Conservation (phyloP, 345 rosid genomes). For the Eucalyptus sp. region DNA sequence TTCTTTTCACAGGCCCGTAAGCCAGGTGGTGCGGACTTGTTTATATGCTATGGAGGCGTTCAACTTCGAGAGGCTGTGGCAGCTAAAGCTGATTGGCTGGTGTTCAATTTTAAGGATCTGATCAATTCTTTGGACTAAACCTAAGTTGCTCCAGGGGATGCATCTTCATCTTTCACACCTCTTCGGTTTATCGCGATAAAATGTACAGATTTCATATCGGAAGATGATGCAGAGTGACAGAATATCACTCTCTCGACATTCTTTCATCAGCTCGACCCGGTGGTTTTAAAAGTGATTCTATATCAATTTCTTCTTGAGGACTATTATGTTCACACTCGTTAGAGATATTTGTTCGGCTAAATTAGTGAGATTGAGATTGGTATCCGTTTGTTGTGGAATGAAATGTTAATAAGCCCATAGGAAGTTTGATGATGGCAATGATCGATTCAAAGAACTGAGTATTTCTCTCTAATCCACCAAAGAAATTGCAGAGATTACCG, state of each 20-base stretch:
- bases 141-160: neutral
- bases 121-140: slow-evolving; percentile 38
- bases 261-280: neutral
- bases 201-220: neutral
- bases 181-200: neutral
- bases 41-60: slow-evolving; percentile 82
- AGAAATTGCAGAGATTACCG: neutral
- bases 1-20: slow-evolving; percentile 42
- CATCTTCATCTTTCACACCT: neutral
- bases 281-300: neutral
- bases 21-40: slow-evolving; percentile 90
- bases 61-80: slow-evolving; percentile 83
- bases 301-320: neutral
- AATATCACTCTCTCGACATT: neutral
- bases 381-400: neutral
- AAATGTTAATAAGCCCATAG: neutral
- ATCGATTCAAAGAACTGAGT: neutral
- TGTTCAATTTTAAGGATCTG: slow-evolving; percentile 47
- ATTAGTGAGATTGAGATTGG: neutral
- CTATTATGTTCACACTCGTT: neutral
- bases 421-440: neutral
- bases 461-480: neutral
- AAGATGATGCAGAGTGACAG: neutral
- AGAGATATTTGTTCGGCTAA: neutral
- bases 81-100: slow-evolving; percentile 85